A percentile compares a stretch with the other conserved stretches of the same genome.
Conservation (phyloP, 805 yeast species). For the Kuraishia molischiana region DNA sequence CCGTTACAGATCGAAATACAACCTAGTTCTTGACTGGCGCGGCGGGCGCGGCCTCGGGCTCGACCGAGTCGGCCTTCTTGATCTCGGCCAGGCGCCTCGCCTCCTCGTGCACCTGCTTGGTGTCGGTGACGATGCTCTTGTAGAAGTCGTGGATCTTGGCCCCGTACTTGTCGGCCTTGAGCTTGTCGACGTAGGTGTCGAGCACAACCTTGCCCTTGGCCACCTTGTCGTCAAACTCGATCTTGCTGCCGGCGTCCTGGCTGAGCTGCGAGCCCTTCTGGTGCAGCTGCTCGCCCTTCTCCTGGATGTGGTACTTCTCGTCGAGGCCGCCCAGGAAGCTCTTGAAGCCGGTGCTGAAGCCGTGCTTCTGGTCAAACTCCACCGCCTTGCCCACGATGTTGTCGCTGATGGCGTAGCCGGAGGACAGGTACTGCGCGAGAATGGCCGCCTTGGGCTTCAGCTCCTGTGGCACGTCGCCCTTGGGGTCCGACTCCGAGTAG, state of each 20-base stretch:
- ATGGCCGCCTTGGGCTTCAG: slow-evolving; percentile 69
- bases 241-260: slow-evolving; percentile 27
- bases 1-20: neutral
- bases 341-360: slow-evolving; percentile 46
- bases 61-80: slow-evolving; percentile 22
- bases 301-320: slow-evolving; percentile 48
- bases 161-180: slow-evolving; percentile 40
- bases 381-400: slow-evolving; percentile 49
- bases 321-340: slow-evolving; percentile 46
- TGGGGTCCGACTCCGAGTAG: slow-evolving; percentile 7
- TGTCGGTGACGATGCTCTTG: slow-evolving; percentile 42
- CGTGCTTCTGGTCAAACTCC: slow-evolving; percentile 55
- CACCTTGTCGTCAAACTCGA: slow-evolving; percentile 28
- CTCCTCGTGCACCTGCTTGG: slow-evolving; percentile 58
- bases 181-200: slow-evolving; percentile 35
- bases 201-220: slow-evolving; percentile 25
- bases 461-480: slow-evolving; percentile 58
- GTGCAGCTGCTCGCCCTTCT: slow-evolving; percentile 28
- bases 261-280: slow-evolving; percentile 27
- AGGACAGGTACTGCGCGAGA: slow-evolving; percentile 64
- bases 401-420: slow-evolving; percentile 66
- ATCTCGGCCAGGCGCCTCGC: slow-evolving; percentile 62
- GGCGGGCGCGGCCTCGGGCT: neutral
- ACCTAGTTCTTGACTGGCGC: neutral
- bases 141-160: slow-evolving; percentile 53